Conservation (phyloP, 2,329 filamentous ascomycete genomes). For the Alternaria viburni region DNA sequence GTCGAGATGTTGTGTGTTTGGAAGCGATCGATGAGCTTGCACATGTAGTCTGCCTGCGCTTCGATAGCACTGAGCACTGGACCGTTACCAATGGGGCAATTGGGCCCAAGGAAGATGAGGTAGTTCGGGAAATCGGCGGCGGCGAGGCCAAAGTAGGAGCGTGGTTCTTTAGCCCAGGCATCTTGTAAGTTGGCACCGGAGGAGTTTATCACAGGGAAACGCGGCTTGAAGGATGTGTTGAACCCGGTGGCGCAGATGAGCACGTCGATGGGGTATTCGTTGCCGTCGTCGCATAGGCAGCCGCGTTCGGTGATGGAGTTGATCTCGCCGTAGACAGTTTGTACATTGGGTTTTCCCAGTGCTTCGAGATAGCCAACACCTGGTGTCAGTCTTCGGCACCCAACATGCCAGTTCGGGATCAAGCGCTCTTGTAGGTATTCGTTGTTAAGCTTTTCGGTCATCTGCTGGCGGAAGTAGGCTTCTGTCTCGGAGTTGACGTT, state of each 20-base stretch:
- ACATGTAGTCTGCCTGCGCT: constrained; percentile 58
- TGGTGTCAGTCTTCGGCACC: constrained; percentile 54
- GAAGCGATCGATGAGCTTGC: constrained; percentile 58
- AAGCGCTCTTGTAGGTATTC: constrained; percentile 41
- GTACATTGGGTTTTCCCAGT: constrained; percentile 51
- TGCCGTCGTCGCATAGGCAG: constrained; percentile 48
- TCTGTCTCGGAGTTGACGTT: constrained; percentile 51
- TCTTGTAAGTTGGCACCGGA: constrained; percentile 52
- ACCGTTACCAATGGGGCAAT: constrained; percentile 52
- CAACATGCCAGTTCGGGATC: constrained; percentile 44
- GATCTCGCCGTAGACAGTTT: constrained; percentile 50
- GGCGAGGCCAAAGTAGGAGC: constrained; percentile 55
- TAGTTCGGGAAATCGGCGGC: constrained; percentile 58
- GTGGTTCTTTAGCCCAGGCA: constrained; percentile 50
- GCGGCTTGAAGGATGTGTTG: constrained; percentile 51
- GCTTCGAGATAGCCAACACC: constrained; percentile 54
- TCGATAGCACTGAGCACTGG: constrained; percentile 54
- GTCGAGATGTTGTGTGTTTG: constrained; percentile 57
- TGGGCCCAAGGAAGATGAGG: constrained; percentile 51
- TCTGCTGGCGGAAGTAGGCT: constrained; percentile 54
- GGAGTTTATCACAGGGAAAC: constrained; percentile 54
- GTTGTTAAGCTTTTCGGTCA: constrained; percentile 50
- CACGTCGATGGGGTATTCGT: constrained; percentile 45
- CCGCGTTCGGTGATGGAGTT: constrained; percentile 41
- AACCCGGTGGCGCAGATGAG: constrained; percentile 48